Conservation (phyloP, 2,329 filamentous ascomycete genomes). For the Aspergillus candidus region DNA sequence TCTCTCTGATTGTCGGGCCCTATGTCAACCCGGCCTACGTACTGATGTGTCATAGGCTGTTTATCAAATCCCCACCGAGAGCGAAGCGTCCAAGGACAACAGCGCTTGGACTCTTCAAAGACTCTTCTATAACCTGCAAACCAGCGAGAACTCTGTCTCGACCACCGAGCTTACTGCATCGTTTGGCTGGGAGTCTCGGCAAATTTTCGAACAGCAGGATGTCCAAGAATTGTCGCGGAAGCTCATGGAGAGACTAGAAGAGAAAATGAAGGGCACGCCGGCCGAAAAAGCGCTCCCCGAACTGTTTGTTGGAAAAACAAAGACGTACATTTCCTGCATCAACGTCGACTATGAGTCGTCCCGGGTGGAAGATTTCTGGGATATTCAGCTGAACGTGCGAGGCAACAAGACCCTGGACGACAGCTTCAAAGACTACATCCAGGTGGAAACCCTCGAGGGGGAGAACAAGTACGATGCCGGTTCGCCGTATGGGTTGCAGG, state of each 20-base stretch:
- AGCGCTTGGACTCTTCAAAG: slow-evolving; percentile 91
- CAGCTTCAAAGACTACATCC: slow-evolving; percentile 93
- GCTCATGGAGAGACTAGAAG: slow-evolving; percentile 93
- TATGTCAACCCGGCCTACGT: not conserved
- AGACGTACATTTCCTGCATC: slow-evolving; percentile 98
- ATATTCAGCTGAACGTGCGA: slow-evolving; percentile 93
- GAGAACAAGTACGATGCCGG: slow-evolving; percentile 98
- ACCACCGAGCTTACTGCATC: slow-evolving; percentile 93
- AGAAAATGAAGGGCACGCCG: slow-evolving; percentile 94
- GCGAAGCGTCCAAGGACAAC: slow-evolving; percentile 73
- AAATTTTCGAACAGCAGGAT: slow-evolving; percentile 98
- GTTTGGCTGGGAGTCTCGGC: slow-evolving; percentile 95
- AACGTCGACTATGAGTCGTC: slow-evolving; percentile 98
- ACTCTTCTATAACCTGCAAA: slow-evolving; percentile 91
- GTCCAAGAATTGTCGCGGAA: slow-evolving; percentile 95
- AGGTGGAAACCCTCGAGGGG: slow-evolving; percentile 93
- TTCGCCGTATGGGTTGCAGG: slow-evolving; percentile 84
- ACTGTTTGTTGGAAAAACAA: slow-evolving; percentile 95
- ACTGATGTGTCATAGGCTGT: slow-evolving; percentile 58
- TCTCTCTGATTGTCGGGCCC: not conserved
- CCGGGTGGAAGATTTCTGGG: slow-evolving; percentile 95
- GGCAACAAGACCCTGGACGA: slow-evolving; percentile 89
- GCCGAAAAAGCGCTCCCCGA: slow-evolving; percentile 82
- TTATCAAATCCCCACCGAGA: slow-evolving; percentile 90
- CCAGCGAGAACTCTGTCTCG: slow-evolving; percentile 72